Conservation (phyloP, 768 basidiomycete species). For the Tulasnella sp. region DNA sequence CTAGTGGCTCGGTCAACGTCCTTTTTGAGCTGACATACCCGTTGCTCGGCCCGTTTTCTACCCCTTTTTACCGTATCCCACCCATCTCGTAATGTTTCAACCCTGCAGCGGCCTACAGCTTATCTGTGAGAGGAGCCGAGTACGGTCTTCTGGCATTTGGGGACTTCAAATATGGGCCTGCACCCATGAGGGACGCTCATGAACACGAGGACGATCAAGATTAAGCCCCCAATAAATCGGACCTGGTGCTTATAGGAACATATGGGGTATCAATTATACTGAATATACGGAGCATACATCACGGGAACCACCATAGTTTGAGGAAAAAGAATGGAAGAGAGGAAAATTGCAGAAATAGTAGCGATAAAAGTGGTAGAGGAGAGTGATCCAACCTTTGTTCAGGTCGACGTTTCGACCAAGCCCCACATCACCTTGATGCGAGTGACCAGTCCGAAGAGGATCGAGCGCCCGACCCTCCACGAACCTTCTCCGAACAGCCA, state of each 20-base stretch:
- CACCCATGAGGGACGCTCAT: neutral
- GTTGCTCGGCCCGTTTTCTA: neutral
- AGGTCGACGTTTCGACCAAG: neutral
- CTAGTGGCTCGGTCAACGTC: neutral
- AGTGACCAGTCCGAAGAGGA: neutral
- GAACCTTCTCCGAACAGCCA: conserved; percentile 4
- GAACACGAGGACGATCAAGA: conserved; percentile 9
- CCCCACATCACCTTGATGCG: neutral
- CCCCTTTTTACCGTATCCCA: neutral
- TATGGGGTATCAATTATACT: neutral
- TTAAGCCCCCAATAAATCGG: neutral
- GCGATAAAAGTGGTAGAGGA: neutral
- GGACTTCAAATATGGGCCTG: conserved; percentile 4
- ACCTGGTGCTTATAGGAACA: neutral
- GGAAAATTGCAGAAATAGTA: neutral
- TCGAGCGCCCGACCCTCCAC: neutral
- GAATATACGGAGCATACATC: neutral
- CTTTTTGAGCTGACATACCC: conserved; percentile 11
- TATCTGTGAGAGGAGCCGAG: conserved; percentile 32
- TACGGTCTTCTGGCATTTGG: conserved; percentile 24
- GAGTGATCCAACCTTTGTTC: neutral
- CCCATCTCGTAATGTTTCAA: neutral
- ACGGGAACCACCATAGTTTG: neutral
- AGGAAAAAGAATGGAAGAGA: neutral
- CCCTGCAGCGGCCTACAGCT: conserved; percentile 30